Base-by-base conservation (phyloP, 2,329 filamentous ascomycete genomes). In the Chaetomium sp. region DNA sequence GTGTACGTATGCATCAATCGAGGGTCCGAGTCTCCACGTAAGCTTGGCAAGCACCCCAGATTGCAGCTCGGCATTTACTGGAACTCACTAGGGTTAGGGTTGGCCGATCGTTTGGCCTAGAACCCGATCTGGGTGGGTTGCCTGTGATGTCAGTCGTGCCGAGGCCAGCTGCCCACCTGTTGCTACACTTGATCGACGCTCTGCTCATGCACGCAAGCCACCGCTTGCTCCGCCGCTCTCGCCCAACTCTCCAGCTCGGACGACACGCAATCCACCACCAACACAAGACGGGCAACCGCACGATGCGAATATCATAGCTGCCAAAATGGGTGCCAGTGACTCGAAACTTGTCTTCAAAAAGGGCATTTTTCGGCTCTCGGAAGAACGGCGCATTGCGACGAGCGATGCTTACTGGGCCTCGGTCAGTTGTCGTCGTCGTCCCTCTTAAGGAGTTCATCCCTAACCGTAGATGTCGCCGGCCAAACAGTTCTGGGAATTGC, bases 301-400 rank as follows among this genome's bases (percentile, higher is more conserved):
- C 55, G 49, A 63, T 63, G 61, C 49, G 54, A 61, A 58, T 56
- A 52, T 53, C 49, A 14, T 61, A 64, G 53, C 54, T 56, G 62
- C 57, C 62, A 72, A 62, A 55, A 99, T 99, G 94, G 94, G 94
- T 73, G 92, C 92, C 70, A 96, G 92, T 74, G 92, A 97, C 76
- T 97, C 92, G 67, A 97, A 97, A 81, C 85, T 97, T 69, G 90
- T 92, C 69, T 97, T 99, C 81, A 97, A 96, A 76, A 89, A 95
- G 75, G 92, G 91, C 74, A 95, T 97, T 76, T 96, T 97, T 77
- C 85, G 88, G 69, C 84, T 99, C 57, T 94, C 91, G n/a, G 91
- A 96, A 71, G 88, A 95, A 71, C 85, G 86, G 63, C 80, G 88
- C 70, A 96, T 97, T 68, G 80, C 90, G 58, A 84, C 90, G 55